phyloP scores from a whole-genome alignment of 2,329 filamentous ascomycete species.

The Endocalyx cinctus region DNA sequence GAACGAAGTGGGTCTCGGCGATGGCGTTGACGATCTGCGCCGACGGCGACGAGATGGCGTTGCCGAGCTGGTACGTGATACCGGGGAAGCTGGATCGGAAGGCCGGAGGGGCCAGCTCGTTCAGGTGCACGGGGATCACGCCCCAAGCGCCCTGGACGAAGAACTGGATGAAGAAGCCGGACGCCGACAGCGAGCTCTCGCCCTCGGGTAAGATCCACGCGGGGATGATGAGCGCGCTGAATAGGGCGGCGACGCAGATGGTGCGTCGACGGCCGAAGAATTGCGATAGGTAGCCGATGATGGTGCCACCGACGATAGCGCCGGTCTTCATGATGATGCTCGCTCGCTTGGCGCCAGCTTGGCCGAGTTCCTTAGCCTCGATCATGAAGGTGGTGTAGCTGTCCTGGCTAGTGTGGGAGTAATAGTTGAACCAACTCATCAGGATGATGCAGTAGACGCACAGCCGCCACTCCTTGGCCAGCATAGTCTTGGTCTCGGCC shows the following conservation, averaged over 20 bases:
- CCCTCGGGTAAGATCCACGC: constrained; percentile 65
- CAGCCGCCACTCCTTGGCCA: constrained; percentile 69
- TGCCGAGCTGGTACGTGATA: constrained; percentile 69
- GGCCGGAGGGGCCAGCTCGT: constrained; percentile 65
- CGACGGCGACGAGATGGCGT: constrained; percentile 68
- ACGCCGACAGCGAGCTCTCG: constrained; percentile 55
- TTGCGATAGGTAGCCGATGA: constrained; percentile 71
- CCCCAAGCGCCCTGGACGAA: constrained; percentile 64
- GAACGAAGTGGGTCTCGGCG: constrained; percentile 58
- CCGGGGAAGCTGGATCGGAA: constrained; percentile 69
- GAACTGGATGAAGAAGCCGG: constrained; percentile 67
- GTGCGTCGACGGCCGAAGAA: constrained; percentile 68
- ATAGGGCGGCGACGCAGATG: constrained; percentile 57
- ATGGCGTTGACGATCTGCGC: constrained; percentile 76
- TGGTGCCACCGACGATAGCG: constrained; percentile 68
- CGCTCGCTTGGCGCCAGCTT: constrained; percentile 62
- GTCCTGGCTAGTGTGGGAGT: constrained; percentile 76
- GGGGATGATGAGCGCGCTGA: constrained; percentile 60
- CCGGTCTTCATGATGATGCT: constrained; percentile 79
- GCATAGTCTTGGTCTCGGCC: constrained; percentile 64
- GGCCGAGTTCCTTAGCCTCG: constrained; percentile 63
- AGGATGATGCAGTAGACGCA: constrained; percentile 72
- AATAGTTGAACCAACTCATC: constrained; percentile 74
- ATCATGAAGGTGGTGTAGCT: constrained; percentile 79
- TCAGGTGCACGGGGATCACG: constrained; percentile 68